A percentile compares a stretch with the other conserved stretches of the same genome.
Evolutionary conservation across 331 rosid genomes (phyloP).

Genomic region (Acacia concinna): DNA sequence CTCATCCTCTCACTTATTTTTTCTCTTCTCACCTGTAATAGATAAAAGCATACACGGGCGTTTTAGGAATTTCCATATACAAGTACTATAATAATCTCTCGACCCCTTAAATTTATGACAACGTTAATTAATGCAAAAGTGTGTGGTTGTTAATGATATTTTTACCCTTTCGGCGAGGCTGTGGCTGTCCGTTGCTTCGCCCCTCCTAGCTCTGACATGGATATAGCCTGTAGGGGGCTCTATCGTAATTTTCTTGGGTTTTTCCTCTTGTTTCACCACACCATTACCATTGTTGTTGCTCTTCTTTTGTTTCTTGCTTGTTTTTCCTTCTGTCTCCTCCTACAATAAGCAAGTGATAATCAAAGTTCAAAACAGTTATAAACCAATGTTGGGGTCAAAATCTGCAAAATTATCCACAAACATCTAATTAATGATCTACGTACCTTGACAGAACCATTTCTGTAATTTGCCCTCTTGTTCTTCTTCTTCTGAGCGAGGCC

Average conservation of each 20-base stretch:
- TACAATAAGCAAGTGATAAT: background rate
- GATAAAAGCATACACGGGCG: background rate
- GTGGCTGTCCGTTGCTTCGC: slow-evolving; percentile 2
- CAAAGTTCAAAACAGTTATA: background rate
- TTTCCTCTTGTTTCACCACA: background rate
- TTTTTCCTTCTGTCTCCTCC: background rate
- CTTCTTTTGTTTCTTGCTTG: background rate
- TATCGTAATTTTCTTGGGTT: background rate
- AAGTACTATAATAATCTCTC: too few species aligned
- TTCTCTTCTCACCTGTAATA: slow-evolving; percentile 77
- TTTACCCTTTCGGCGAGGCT: slow-evolving; percentile 17
- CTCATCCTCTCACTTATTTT: slow-evolving; percentile 94
- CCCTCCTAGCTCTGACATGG: slow-evolving; percentile 7
- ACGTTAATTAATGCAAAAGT: background rate
- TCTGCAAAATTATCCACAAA: background rate
- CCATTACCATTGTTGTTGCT: background rate
- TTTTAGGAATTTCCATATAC: background rate
- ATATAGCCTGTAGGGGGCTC: background rate
- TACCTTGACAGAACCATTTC: slow-evolving; percentile 53
- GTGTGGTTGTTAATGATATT: background rate
- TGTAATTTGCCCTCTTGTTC: slow-evolving; percentile 46
- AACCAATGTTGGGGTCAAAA: background rate
- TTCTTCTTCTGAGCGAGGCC: slow-evolving; percentile 52
- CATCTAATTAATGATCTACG: background rate
- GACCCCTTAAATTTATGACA: background rate